Base-by-base conservation (phyloP, 2,329 filamentous ascomycete species). In the Bertia moriformis region DNA sequence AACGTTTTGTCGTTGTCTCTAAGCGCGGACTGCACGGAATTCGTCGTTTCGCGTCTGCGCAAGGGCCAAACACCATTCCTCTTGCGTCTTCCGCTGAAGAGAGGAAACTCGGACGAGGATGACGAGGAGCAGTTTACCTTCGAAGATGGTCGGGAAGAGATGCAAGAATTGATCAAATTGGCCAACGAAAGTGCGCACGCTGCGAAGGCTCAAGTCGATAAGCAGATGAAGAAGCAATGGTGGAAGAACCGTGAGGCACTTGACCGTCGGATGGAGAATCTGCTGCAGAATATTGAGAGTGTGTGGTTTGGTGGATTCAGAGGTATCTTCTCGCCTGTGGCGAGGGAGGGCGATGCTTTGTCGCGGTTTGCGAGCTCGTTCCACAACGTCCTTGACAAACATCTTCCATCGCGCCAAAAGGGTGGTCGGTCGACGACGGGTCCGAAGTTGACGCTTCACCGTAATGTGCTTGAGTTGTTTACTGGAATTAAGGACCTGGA, bases 221-320 rank as follows among this genome's bases (percentile, higher is more conserved):
- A 69, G 48, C 67, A 69, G 38, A 67, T 70, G 4, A 78, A 77
- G 51, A 68, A 67, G 39, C 68, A 73, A 43, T 85, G 80, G 80
- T 85, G 80, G 78, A 67, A 63, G 27, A 74, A 75, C 46, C 67
- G 80, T 10, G 72, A 82, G 51, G 63, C 64, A 4, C 62, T 85
- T n/a, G 79, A 85, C 51, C 57, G 59, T 17, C 69, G 75, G 22
- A 61, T 85, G 18, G 70, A 69, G 38, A 72, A 75, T 41, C 62
- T 84, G 4, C 62, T 85, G 2, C 60, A 73, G 39, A 83, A 83
- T 42, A 75, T 85, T 22, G 78, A 85, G 49, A 78, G 74, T 41
- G 68, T 83, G 33, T 85, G 80, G 80, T 67, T 85, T 37, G 78
- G 80, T 38, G 80, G 80, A 0, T 85, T 84, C 58, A 71, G 71